Percentiles rank a stretch among this genome's conserved stretches.
Evolutionary conservation across 169 alveolate genomes (phyloP).

Genomic region (Plasmodium yoelii): DNA sequence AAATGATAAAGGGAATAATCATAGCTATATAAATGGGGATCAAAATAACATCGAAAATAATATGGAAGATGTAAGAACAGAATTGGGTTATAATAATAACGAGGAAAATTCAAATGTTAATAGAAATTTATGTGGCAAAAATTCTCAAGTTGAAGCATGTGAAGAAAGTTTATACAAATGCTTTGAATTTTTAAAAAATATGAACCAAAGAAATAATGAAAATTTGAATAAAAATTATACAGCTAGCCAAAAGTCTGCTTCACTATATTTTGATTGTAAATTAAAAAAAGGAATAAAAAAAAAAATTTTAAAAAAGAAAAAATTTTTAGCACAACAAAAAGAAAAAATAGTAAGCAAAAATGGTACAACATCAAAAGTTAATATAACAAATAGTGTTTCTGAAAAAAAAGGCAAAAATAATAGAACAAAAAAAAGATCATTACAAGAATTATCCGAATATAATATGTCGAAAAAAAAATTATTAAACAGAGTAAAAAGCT

Average conservation of each 20-base stretch:
- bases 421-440: not conserved
- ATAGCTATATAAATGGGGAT: too few species aligned
- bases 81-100: constrained; percentile 7
- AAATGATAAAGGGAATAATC: too few species aligned
- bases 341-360: constrained; percentile 37
- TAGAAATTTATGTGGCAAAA: constrained; percentile 16
- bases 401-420: constrained; percentile 4
- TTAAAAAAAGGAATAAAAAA: constrained; percentile 28
- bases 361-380: not conserved
- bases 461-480: too few species aligned
- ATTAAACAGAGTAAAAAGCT: not conserved
- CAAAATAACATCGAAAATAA: too few species aligned
- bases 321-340: constrained; percentile 2
- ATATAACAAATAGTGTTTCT: not conserved
- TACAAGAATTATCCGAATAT: too few species aligned
- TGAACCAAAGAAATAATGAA: constrained; percentile 33
- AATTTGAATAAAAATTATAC: constrained; percentile 4
- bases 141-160: constrained; percentile 18
- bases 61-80: too few species aligned
- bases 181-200: constrained; percentile 62
- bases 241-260: constrained; percentile 1
- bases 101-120: not conserved
- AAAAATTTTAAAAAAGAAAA: constrained; percentile 28
- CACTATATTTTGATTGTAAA: constrained; percentile 25
- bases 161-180: constrained; percentile 73